Evolutionary conservation across 2,329 filamentous ascomycete species (phyloP).

Genomic region (Arachnomyces sp.): DNA sequence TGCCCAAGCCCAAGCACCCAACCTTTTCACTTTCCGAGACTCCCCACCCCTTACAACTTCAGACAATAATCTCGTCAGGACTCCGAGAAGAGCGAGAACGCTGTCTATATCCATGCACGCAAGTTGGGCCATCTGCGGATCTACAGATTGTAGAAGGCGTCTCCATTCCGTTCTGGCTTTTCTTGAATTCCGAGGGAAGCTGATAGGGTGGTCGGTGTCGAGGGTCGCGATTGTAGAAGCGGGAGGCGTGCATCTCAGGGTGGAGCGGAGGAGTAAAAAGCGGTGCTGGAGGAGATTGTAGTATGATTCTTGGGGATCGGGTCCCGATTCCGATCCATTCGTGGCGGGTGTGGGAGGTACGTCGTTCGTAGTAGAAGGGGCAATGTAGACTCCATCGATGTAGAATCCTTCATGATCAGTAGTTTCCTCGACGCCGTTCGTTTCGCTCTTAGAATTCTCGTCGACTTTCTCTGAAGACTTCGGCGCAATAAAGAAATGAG

Average conservation of each 20-base stretch:
- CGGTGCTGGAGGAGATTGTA: conserved; percentile 58
- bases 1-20: conserved; percentile 80
- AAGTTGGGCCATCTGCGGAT: conserved; percentile 45
- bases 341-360: conserved; percentile 19
- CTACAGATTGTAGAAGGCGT: conserved; percentile 28
- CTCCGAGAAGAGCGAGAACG: conserved; percentile 58
- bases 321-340: conserved; percentile 23
- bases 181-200: conserved; percentile 48
- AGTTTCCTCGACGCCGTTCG: conserved; percentile 35
- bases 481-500: conserved; percentile 12
- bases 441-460: conserved; percentile 16
- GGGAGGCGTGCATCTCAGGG: conserved; percentile 52
- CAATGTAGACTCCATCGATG: conserved; percentile 71
- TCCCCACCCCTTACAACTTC: conserved; percentile 57
- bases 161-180: conserved; percentile 52
- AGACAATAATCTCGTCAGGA: conserved; percentile 51
- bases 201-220: conserved; percentile 44
- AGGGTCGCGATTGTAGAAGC: conserved; percentile 47
- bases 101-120: conserved; percentile 52
- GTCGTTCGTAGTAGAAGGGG: conserved; percentile 40
- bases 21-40: conserved; percentile 54
- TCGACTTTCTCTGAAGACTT: conserved; percentile 11
- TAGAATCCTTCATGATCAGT: conserved; percentile 58
- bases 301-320: conserved; percentile 58
- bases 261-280: conserved; percentile 58